Base-by-base conservation (phyloP, 768 basidiomycete species). In the Fomitopsis pulvina region DNA sequence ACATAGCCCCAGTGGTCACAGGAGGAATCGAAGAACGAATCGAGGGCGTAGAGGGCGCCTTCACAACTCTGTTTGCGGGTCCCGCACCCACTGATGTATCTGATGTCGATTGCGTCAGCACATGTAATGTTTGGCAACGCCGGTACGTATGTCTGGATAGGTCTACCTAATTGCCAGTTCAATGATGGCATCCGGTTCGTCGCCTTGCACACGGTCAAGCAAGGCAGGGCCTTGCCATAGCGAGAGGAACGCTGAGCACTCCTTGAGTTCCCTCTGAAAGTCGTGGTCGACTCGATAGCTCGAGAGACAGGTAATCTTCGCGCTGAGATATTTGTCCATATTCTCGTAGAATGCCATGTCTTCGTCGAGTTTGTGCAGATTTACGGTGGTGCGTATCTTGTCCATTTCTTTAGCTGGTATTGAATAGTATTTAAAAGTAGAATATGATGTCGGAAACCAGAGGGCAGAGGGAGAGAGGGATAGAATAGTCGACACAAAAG, bases 281-380 rank as follows among this genome's bases (percentile, higher is more conserved):
- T 47, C 52, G 34, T 47, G 52, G 6, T 48, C 26, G 16, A 29
- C 16, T 6, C 34, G 32, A 32, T 52, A 44, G 32, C 39, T 42
- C 21, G 26, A 52, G 3, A 47, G 41, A 34, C 46, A 47, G 25
- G 30, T 8, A 1, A 39, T 27, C 21, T 44, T 48, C 10, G 34
- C 30, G 30, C 30, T 27, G 26, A 47, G 24, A 16, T 52, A 52
- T 24, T 45, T 20, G n/a, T 38, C 41, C 47, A 52, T 48, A 18
- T 52, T 30, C 9, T 48, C 20, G 41, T 44, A 52, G 30, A 44
- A 30, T 2, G 29, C 28, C n/a, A 42, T 21, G n/a, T 34, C 45
- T 28, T 46, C 8, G 29, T 46, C 24, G 40, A 52, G 24, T 26
- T 14, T 4, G 25, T 44, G 24, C 27, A 44, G 12, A 11, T 28